phyloP scores from a whole-genome alignment of 768 basidiomycete species.

The Nidularia sp. region DNA sequence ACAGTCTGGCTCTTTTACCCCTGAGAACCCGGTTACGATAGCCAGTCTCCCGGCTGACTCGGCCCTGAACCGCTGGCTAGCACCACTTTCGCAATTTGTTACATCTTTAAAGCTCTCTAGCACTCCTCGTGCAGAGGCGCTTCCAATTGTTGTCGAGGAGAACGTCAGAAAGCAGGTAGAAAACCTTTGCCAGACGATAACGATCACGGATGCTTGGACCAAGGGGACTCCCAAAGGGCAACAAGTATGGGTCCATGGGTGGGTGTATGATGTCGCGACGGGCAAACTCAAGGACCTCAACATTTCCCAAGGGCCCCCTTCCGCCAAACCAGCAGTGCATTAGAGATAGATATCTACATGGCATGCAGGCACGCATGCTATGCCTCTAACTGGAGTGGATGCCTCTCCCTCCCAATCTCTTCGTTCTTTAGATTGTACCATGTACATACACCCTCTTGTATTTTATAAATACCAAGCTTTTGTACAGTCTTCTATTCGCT shows the following conservation, averaged over 20 bases:
- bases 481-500: too few relatives aligned
- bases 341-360: too few relatives aligned
- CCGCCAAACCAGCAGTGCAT: neutral
- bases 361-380: too few relatives aligned
- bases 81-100: conserved; percentile 57
- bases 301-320: conserved; percentile 35
- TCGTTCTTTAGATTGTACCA: too few relatives aligned
- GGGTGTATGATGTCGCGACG: conserved; percentile 62
- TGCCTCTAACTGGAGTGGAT: too few relatives aligned
- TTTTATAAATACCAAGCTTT: too few relatives aligned
- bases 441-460: too few relatives aligned
- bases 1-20: conserved; percentile 22
- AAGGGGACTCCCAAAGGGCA: conserved; percentile 35
- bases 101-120: conserved; percentile 38
- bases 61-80: conserved; percentile 68
- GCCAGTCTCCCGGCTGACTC: conserved; percentile 30
- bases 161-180: conserved; percentile 56
- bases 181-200: conserved; percentile 41
- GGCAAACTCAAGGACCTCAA: conserved; percentile 58
- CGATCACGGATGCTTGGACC: conserved; percentile 45
- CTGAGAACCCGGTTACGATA: conserved; percentile 25
- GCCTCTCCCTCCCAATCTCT: too few relatives aligned
- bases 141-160: conserved; percentile 49
- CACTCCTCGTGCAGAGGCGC: conserved; percentile 27
- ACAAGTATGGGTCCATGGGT: conserved; percentile 61